Conservation (phyloP, 2,329 filamentous ascomycete genomes). For the Stemphylium lycopersici region DNA sequence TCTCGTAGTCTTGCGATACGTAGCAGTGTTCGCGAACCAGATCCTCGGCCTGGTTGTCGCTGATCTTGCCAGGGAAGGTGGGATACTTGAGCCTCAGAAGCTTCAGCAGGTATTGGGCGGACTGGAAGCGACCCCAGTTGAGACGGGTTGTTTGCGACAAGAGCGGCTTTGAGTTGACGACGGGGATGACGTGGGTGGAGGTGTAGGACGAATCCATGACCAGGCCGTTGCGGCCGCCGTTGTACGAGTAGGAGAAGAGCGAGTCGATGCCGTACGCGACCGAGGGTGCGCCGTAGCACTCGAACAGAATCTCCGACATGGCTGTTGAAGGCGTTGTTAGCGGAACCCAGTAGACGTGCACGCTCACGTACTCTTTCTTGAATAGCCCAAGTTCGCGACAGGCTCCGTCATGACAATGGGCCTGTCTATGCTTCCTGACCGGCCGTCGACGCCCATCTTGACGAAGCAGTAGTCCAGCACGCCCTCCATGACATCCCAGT, state of each 20-base stretch:
- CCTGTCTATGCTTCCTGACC: conserved; percentile 75
- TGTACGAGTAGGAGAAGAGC: conserved; percentile 93
- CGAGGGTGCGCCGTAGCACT: conserved; percentile 90
- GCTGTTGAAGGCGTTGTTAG: conserved; percentile 59
- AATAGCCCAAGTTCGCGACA: conserved; percentile 87
- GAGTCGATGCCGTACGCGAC: conserved; percentile 95
- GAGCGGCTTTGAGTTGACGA: conserved; percentile 83
- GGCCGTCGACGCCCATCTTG: conserved; percentile 84
- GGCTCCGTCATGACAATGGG: conserved; percentile 96
- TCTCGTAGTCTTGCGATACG: conserved; percentile 80
- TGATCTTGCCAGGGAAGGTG: conserved; percentile 83
- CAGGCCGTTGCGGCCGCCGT: conserved; percentile 83
- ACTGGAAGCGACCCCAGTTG: conserved; percentile 94
- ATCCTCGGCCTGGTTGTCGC: conserved; percentile 82
- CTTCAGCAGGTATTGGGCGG: conserved; percentile 88
- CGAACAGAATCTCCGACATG: conserved; percentile 97
- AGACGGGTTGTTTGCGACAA: conserved; percentile 84
- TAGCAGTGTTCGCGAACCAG: conserved; percentile 91
- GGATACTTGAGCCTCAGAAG: conserved; percentile 91
- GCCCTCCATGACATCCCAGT: conserved; percentile 98
- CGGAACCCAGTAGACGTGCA: not conserved
- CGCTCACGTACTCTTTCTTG: conserved; percentile 74
- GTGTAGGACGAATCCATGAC: conserved; percentile 92
- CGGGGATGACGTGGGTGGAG: conserved; percentile 92
- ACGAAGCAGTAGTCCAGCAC: conserved; percentile 93